Base-by-base conservation (phyloP, 768 basidiomycete genomes). In the Calocera viscosa region DNA sequence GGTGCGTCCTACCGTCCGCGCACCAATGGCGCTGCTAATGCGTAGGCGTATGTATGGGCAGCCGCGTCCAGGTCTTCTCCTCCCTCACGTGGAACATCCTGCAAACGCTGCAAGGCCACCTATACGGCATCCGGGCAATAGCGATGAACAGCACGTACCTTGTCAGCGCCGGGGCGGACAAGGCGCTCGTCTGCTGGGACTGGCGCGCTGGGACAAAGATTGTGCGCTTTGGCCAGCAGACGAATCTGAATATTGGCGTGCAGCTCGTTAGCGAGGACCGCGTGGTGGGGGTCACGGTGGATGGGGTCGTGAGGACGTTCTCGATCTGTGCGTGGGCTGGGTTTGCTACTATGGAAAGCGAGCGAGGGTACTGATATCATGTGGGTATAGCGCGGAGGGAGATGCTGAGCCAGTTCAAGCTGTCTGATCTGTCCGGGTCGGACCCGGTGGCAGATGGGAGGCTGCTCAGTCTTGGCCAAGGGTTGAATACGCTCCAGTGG, bases 321-420 rank as follows among this genome's bases (percentile, higher is more conserved):
- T 92, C 90, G 1, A 95, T 95, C 72, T 84, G 90, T 90, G 74
- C 80, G 88, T 79, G 2, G 19, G 3, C 30, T 7, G 26, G 2
- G 64, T 49, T 67, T 32, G 5, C 41, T n/a, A 40, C 28, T 5
- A 28, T n/a, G n/a, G n/a, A n/a, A n/a, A n/a, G n/a, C 35, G 35
- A 5, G 35, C 35, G 5, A 38, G 14, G 35, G 35, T 14, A 38
- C 5, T 19, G 64, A 26, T 14, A 49, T 67, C 26, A 41, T 65
- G 34, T 1, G 65, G 10, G 65, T 41, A 17, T 65, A 84, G 83
- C 77, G 32, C 82, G 86, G 34, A 78, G 91, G 68, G 91, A 94
- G 76, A 94, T 95, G 93, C 83, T 94, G 14, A 90, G 89, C 8
- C 91, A 94, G 73, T 94, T 92, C 80, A 92, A 87, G 74, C 80